phyloP scores from a whole-genome alignment of 345 rosid species.

The thale cress (Arabidopsis thaliana) region DNA sequence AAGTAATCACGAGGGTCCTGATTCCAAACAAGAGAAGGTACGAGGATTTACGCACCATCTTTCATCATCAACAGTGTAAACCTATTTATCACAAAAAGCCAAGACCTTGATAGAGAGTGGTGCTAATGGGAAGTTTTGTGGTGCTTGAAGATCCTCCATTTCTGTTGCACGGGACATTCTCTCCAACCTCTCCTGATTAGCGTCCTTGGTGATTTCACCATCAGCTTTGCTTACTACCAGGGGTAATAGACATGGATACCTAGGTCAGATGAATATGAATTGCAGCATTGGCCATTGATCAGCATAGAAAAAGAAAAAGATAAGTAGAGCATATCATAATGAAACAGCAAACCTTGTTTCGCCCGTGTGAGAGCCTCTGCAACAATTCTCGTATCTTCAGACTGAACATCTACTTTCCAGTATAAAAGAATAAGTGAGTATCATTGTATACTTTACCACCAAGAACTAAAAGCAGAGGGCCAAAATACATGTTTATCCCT shows the following conservation, averaged over 20 bases:
- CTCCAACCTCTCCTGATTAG: slow-evolving; percentile 51
- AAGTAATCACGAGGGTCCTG: slow-evolving; percentile 94
- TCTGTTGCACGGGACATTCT: slow-evolving; percentile 58
- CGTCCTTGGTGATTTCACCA: slow-evolving; percentile 30
- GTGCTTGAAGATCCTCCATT: slow-evolving; percentile 81
- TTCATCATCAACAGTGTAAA: slow-evolving; percentile 22
- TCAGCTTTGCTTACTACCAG: neutral
- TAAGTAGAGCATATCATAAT: neutral
- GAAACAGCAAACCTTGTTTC: neutral
- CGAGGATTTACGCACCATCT: slow-evolving; percentile 9
- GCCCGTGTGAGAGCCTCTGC: slow-evolving; percentile 72
- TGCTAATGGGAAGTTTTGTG: slow-evolving; percentile 60
- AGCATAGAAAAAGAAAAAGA: neutral
- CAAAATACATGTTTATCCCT: slow-evolving; percentile 4
- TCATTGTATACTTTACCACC: slow-evolving; percentile 20
- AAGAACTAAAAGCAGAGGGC: neutral
- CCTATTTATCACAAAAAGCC: slow-evolving; percentile 15
- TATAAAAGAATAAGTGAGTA: slow-evolving; percentile 1
- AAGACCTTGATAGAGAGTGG: slow-evolving; percentile 76
- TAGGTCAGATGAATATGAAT: neutral
- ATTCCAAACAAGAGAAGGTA: slow-evolving; percentile 33
- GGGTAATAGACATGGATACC: neutral
- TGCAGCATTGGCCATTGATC: neutral
- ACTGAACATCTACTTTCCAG: slow-evolving; percentile 58
- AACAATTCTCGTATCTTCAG: slow-evolving; percentile 67